Conservation (phyloP, 2,329 filamentous ascomycete species). For the Sphaceloma murrayae region DNA sequence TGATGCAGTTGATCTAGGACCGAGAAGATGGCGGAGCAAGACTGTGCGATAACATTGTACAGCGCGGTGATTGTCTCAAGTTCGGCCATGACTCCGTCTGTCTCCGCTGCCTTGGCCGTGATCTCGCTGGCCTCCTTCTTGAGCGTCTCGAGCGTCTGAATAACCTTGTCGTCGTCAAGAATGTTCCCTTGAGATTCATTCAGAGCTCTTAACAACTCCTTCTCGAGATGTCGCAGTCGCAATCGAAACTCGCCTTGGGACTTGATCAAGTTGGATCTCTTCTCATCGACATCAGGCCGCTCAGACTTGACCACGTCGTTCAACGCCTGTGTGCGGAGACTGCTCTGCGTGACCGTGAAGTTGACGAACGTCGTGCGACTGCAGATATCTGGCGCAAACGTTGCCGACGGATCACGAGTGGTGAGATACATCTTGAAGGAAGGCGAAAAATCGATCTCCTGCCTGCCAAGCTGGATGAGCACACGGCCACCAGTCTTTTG, state of each 20-base stretch:
- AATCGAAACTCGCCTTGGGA: constrained; percentile 98
- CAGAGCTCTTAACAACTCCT: constrained; percentile 82
- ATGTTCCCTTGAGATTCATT: constrained; percentile 98
- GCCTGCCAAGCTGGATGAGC: constrained; percentile 93
- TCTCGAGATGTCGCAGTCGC: constrained; percentile 92
- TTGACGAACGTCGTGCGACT: constrained; percentile 98
- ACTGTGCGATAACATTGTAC: constrained; percentile 85
- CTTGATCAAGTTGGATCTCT: constrained; percentile 94
- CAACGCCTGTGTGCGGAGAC: constrained; percentile 92
- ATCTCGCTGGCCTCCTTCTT: constrained; percentile 98
- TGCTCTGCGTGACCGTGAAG: constrained; percentile 98
- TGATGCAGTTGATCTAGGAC: constrained; percentile 95
- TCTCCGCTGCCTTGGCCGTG: constrained; percentile 89
- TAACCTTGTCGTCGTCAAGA: constrained; percentile 94
- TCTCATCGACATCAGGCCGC: constrained; percentile 91
- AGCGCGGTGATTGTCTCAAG: constrained; percentile 92
- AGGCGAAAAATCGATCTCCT: constrained; percentile 98
- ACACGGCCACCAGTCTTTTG: constrained; percentile 97
- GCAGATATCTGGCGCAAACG: constrained; percentile 93
- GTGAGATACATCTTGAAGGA: constrained; percentile 92
- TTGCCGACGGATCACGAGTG: constrained; percentile 89
- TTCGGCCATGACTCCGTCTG: constrained; percentile 95
- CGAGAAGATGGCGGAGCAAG: constrained; percentile 95
- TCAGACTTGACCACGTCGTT: constrained; percentile 97
- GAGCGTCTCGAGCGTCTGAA: constrained; percentile 91